Base-by-base conservation (phyloP, 2,329 filamentous ascomycete species). In the Myriosclerotinia scirpicola region DNA sequence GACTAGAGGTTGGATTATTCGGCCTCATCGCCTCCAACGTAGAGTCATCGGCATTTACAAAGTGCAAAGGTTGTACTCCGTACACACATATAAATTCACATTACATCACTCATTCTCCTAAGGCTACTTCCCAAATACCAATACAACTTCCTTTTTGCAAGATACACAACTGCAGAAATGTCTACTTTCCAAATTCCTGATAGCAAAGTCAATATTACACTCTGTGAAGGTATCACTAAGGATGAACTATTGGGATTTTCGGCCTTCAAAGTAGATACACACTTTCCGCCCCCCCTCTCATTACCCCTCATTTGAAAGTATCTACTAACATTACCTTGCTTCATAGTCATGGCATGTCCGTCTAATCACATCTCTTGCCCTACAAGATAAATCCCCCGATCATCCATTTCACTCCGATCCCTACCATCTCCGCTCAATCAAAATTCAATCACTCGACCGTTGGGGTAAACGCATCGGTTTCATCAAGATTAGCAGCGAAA, bases 401-500 rank as follows among this genome's bases (percentile, higher is more conserved):
- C 73, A 75, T 61, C 67, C 69, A 59, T 87, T 87, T 78, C 79
- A 85, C 76, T 15, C 71, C 0, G 79, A 82, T 67, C 84, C 85
- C 1, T 88, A 87, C 75, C 66, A 73, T 8, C 81, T 88, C 0
- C 80, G 78, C 62, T 78, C 78, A 67, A 77, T 87, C 68, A 81
- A 77, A 0, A 72, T 87, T 65, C 84, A 87, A 73, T 79, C 83
- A 22, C 82, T 81, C 69, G 85, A 87, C 73, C 75, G 80, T 40
- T 87, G 85, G 69, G 80, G 81, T 59, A 61, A 69, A 12, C 78
- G 80, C 2, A 74, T 88, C 17, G 85, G 85, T 54, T 88, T 88
- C 73, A 72, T 88, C 30, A 88, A 87, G 69, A 75, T 87, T 48
- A 77, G 76, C 3, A 81, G 85, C 8, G 71, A 76, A 2, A 78